Conservation (phyloP, 768 basidiomycete genomes). For the Sarcodon aspratus region DNA sequence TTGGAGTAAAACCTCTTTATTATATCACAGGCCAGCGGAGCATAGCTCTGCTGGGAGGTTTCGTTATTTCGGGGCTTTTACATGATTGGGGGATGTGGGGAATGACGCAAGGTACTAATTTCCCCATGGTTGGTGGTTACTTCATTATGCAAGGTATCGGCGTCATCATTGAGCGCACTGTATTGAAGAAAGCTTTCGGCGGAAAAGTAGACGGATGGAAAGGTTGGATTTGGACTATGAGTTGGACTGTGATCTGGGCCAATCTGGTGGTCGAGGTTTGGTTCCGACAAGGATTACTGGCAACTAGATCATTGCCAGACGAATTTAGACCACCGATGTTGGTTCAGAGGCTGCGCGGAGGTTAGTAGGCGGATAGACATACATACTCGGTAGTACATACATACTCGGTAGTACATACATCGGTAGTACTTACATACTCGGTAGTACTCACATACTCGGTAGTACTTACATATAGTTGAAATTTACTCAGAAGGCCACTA, state of each 20-base stretch:
- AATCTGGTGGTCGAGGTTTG: too few relatives aligned
- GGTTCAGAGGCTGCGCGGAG: too few relatives aligned
- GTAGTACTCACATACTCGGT: too few relatives aligned
- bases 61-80: constrained; percentile 45
- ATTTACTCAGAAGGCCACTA: too few relatives aligned
- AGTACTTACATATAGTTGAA: too few relatives aligned
- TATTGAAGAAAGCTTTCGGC: constrained; percentile 25
- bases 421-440: too few relatives aligned
- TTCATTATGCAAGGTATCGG: constrained; percentile 50
- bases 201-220: constrained; percentile 31
- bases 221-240: constrained; percentile 41
- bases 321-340: too few relatives aligned
- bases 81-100: constrained; percentile 51
- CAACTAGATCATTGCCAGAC: too few relatives aligned
- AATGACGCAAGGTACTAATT: constrained; percentile 42
- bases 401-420: too few relatives aligned
- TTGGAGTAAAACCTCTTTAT: constrained; percentile 21
- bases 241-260: constrained; percentile 38
- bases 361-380: too few relatives aligned
- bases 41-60: constrained; percentile 45
- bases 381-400: too few relatives aligned
- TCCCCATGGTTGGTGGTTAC: constrained; percentile 30
- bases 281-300: too few relatives aligned
- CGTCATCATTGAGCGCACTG: constrained; percentile 28
- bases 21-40: constrained; percentile 29